Base-by-base conservation (phyloP, 208 protist species). In the Phytomonas francai region DNA sequence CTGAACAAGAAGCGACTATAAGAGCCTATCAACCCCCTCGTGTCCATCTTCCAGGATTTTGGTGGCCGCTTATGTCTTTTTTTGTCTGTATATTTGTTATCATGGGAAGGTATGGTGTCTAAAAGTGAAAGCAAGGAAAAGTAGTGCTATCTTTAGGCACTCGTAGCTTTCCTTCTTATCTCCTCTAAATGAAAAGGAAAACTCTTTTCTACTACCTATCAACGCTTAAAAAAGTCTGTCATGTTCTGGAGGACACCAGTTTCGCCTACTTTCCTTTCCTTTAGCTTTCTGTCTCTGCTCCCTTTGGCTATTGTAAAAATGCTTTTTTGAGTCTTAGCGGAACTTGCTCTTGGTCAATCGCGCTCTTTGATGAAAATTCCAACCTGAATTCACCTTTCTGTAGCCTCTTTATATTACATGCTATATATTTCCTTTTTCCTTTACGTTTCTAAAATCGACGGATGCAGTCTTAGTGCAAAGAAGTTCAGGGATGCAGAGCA, bases 41-140 rank as follows among this genome's bases (percentile, higher is more conserved):
- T 4, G 76, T 83, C 32, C 69, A 78, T 4, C 73, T 89, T 5
- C 71, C 69, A 22, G 65, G 67, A 30, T 11, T 58, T 5, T 89
- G 80, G 80, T 89, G 80, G 80, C 59, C 32, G 25, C 70, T 83
- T 33, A 80, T 89, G 68, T 76, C 71, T 54, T 25, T 49, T 25
- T 83, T 89, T 63, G 45, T 74, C 5, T 30, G 67, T 7, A 58
- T 76, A 1, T 81, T 84, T 59, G 12, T 75, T 0, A 9, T 83
- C 2, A 68, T 89, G 68, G 74, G 67, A 9, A 75, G 65, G 36
- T 84, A 77, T 79, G 84, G 84, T 2, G 75, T 70, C 58, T 88
- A 78, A 51, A 42, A 1, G 27, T 22, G 29, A 42, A 65, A 11
- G 28, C 4, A 22, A 49, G 14, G 39, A 19, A 49, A 49, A 49